These are phyloP conservation scores for Penicillium sp. DNA, from an alignment of 2,329 filamentous ascomycete species.

Conservation along the genomic window DNA sequence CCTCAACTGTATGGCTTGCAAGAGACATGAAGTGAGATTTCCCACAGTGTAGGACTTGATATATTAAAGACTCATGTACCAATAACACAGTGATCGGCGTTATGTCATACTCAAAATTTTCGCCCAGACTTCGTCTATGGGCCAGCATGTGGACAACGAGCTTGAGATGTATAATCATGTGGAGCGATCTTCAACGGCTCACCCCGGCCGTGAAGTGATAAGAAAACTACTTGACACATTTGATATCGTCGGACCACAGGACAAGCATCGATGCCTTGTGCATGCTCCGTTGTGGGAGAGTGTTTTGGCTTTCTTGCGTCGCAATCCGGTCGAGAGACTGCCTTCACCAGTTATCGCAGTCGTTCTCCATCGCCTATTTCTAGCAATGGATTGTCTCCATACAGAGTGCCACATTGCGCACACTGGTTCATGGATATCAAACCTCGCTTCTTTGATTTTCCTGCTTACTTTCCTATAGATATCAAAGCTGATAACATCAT, in stretches of 20 bases:
- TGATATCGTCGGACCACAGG: constrained; percentile 30
- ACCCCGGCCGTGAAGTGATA: constrained; percentile 34
- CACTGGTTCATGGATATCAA: constrained; percentile 1
- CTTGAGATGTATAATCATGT: constrained; percentile 48
- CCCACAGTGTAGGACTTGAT: neutral
- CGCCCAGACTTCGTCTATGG: constrained; percentile 29
- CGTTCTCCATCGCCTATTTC: constrained; percentile 13
- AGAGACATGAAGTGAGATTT: constrained; percentile 34
- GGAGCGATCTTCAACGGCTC: constrained; percentile 19
- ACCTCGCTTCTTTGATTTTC: neutral
- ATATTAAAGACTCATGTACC: neutral
- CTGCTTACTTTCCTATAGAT: constrained; percentile 28
- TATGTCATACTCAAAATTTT: constrained; percentile 37
- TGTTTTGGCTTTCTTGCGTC: constrained; percentile 40
- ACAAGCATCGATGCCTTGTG: constrained; percentile 39
- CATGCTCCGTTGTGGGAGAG: constrained; percentile 47
- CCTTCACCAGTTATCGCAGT: constrained; percentile 14
- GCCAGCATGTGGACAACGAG: constrained; percentile 38
- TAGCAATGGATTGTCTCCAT: constrained; percentile 17
- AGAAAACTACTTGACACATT: constrained; percentile 32
- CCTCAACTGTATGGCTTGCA: constrained; percentile 40
- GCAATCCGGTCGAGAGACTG: constrained; percentile 43
- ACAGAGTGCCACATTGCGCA: constrained; percentile 15
- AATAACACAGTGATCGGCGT: constrained; percentile 19
- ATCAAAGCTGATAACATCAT: constrained; percentile 54